Evolutionary conservation across 2,329 filamentous ascomycete species (phyloP).

Genomic region (Rugonectria rugulosa): DNA sequence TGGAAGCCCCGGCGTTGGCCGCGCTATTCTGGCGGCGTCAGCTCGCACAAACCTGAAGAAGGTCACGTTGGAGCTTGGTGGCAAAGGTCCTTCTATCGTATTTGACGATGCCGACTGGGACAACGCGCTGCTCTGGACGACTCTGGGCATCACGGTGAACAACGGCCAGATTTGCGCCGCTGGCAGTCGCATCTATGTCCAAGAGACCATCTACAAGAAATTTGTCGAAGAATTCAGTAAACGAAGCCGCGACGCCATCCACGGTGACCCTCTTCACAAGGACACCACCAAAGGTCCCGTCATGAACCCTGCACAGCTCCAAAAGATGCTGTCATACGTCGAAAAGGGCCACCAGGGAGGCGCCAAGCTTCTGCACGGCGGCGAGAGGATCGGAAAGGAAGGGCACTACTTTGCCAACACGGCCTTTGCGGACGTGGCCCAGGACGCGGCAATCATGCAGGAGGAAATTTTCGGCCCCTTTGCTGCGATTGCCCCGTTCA

Average conservation of each 20-base stretch:
- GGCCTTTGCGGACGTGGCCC: slow-evolving; percentile 38
- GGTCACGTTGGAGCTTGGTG: slow-evolving; percentile 66
- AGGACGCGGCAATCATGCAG: slow-evolving; percentile 36
- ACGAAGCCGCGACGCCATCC: slow-evolving; percentile 55
- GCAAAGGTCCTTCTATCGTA: slow-evolving; percentile 66
- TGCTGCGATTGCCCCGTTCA: slow-evolving; percentile 36
- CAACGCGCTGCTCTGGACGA: slow-evolving; percentile 62
- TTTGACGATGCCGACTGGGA: slow-evolving; percentile 68
- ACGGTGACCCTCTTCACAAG: slow-evolving; percentile 33
- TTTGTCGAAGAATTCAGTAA: slow-evolving; percentile 68
- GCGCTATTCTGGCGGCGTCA: slow-evolving; percentile 73
- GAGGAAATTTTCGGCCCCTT: slow-evolving; percentile 45
- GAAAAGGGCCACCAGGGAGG: slow-evolving; percentile 25
- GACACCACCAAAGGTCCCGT: slow-evolving; percentile 45
- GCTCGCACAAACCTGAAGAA: slow-evolving; percentile 63
- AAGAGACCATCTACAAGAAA: slow-evolving; percentile 61
- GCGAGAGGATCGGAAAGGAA: slow-evolving; percentile 19
- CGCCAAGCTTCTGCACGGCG: slow-evolving; percentile 25
- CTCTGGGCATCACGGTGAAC: slow-evolving; percentile 55
- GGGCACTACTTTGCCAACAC: slow-evolving; percentile 42
- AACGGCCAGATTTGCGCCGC: slow-evolving; percentile 68
- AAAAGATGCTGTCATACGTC: slow-evolving; percentile 70
- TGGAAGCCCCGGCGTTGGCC: slow-evolving; percentile 71
- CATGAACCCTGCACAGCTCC: slow-evolving; percentile 69
- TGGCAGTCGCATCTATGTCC: slow-evolving; percentile 65